Evolutionary conservation across 495 filamentous ascomycete species (phyloP), one percentile per base, ranked within the genome.

Genomic region (Cudoniella acicularis): DNA sequence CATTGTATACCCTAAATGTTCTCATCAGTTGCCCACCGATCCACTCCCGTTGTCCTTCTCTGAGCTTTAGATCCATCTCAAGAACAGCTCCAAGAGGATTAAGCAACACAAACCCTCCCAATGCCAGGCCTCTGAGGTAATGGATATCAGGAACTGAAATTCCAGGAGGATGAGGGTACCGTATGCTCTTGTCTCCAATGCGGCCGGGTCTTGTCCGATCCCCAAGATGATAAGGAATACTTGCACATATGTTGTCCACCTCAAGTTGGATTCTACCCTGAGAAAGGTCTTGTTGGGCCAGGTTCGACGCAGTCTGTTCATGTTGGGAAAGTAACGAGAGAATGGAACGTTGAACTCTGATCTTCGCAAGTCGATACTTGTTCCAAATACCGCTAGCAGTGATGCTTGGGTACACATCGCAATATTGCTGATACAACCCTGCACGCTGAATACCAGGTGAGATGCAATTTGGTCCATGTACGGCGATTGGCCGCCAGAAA

Each of bases 161-260:
- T 10, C 56, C 56, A 6, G 30, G 56, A 11, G 42, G 16, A 9
- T n/a, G 21, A 1, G 56, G 56, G n/a, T 52, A 59, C 20, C 47
- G 18, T 2, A 59, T 41, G 2, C n/a, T 27, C n/a, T n/a, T 41
- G 27, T 59, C 56, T 16, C 51, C 51, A 1, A 54, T 42, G 18
- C 13, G 22, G 13, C 49, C 49, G 2, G 49, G 36, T 23, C 27
- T 13, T 11, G 18, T 48, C 10, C 43, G 27, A 52, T 59, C 56
- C 16, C 56, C 56, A 2, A 59, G n/a, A 18, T 25, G 20, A 18
- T 52, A 59, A 1, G 56, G 56, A 20, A 59, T 40, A 26, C 48
- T 52, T 4, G 56, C 56, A 20, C 56, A 59, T 2, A 59, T 52
- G 21, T 59, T 30, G 27, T 59, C 56, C 3, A 49, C 56, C 8